Evolutionary conservation across 108 stramenopile genomes (phyloP), one percentile per base, ranked within the genome.

Genomic region (Cyclotella kingstonii): DNA sequence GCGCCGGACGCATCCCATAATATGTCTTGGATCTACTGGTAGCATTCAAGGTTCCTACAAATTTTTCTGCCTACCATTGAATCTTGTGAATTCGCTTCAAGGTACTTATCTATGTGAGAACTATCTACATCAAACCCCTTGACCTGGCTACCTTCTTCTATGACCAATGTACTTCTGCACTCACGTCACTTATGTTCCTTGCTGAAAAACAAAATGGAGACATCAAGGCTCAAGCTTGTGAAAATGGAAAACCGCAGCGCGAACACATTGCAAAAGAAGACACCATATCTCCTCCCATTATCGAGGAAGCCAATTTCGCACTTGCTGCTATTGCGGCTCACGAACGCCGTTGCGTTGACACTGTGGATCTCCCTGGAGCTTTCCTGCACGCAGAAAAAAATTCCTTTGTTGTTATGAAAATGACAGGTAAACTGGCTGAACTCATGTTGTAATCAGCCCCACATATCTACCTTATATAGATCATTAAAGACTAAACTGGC

Each of bases 311-410:
- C 4, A 28, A 46, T 17, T 47, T 60, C n/a, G 29, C 46, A 5
- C 17, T 55, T 19, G 18, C 22, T 12, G 47, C 41, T 8, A 50
- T 66, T 0, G 38, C 63, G 15, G 78, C 72, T 0, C 38, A 63
- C n/a, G 78, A 83, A 66, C 34, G 50, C 0, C 35, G 82, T 10
- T 59, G 66, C 38, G 66, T 73, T 8, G 70, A 44, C 11, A 61
- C 52, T 3, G 17, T 33, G 3, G 76, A 83, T 34, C 23, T 79
- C 17, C 66, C 70, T 7, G 73, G 61, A n/a, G 67, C 68, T 0
- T 79, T 64, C 53, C 11, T 79, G 5, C 66, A 73, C 6, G 54
- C 72, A 4, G 61, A 79, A 14, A 27, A n/a, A 21, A 53, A 63
- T 23, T 61, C 74, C 10, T n/a, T 29, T 12, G 43, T 74, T 6